phyloP scores from a whole-genome alignment of 106 monocot species.

The Dioscorea zingiberensis region DNA sequence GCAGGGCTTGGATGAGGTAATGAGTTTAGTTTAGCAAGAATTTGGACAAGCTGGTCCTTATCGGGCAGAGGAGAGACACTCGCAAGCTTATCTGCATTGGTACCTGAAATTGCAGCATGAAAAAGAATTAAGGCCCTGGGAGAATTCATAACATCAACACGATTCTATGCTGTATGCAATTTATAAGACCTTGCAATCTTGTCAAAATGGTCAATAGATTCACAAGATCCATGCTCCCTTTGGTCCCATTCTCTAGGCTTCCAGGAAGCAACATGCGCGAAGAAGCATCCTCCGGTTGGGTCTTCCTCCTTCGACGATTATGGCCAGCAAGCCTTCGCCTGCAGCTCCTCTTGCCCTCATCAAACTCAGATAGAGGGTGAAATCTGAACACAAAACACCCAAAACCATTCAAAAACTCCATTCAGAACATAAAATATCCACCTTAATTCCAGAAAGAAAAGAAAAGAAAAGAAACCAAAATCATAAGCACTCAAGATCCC shows the following conservation, averaged over 20 bases:
- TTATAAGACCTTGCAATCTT: constrained; percentile 60
- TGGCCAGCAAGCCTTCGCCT: constrained; percentile 90
- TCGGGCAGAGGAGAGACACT: constrained; percentile 42
- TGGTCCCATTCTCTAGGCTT: constrained; percentile 42
- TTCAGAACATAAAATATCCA: no score
- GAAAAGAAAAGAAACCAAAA: no score
- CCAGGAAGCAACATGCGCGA: constrained; percentile 38
- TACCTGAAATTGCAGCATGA: constrained; percentile 29
- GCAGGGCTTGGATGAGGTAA: constrained; percentile 24
- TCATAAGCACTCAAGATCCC: no score
- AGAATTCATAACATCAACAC: background rate
- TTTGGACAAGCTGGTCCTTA: constrained; percentile 54
- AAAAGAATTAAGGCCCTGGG: background rate
- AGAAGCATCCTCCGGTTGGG: constrained; percentile 72
- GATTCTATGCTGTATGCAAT: background rate
- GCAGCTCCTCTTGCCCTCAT: constrained; percentile 97
- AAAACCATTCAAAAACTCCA: no score
- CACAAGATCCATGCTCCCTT: constrained; percentile 53
- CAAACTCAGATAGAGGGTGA: constrained; percentile 85
- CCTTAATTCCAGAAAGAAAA: no score
- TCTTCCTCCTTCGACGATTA: constrained; percentile 84
- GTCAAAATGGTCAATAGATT: constrained; percentile 58
- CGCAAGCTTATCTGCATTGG: constrained; percentile 31
- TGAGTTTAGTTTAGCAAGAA: constrained; percentile 59
- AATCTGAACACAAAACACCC: constrained; percentile 35